Base-by-base conservation (phyloP, 1,139 yeast species). In the Blastobotrys serpentis region DNA sequence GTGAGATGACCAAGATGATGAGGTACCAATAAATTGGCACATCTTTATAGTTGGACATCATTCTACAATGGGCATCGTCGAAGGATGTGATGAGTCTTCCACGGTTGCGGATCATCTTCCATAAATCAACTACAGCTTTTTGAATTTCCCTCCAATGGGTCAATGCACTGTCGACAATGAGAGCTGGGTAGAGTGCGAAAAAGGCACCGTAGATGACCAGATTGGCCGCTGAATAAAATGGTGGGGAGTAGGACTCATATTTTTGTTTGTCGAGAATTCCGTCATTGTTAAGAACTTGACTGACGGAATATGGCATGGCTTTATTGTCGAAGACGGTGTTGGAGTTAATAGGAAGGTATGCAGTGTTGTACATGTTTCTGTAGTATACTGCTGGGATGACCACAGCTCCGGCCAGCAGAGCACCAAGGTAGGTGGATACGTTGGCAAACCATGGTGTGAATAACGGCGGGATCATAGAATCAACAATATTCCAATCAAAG, bases 21-120 rank as follows among this genome's bases (percentile, higher is more conserved):
- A 75, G 55, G 56, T 75, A 81, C 72, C 78, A 77, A 76, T 76
- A 76, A 49, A 78, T 81, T n/a, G 85, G 85, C 34, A 79, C 84
- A 55, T 80, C 84, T 26, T 73, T 10, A 84, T 79, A 58, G 22
- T 66, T 66, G 22, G 71, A 57, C 82, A 79, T 79, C 76, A 79
- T 75, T 48, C 71, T 70, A 43, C 77, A 72, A 53, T 79, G 83
- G 0, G 84, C 46, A 13, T 43, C 46, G 18, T 36, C 40, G n/a
- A 36, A 36, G 14, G 40, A 36, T 3, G 10, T n/a, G 11, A 36
- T 36, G 25, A 36, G 18, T 10, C 40, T 23, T 4, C 40, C 40
- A n/a, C 13, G 23, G 25, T 36, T 36, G 25, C 40, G 40, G 25
- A 36, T 6, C 40, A 36, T 36, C 13, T 18, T 16, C 40, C 40